Base-by-base conservation (phyloP, 148 eudicot species). In the Camellia japonica region DNA sequence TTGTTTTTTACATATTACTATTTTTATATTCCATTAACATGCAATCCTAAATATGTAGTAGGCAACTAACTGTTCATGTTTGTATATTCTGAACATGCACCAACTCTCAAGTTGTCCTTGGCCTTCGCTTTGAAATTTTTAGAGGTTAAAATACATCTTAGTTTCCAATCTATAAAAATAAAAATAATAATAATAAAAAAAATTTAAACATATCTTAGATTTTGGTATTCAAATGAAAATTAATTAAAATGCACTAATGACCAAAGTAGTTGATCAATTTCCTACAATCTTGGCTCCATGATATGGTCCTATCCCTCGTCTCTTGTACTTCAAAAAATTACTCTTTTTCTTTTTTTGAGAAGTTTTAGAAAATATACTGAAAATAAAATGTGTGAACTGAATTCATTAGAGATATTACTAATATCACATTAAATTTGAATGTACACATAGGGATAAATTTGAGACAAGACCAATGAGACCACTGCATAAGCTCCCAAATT, bases 201-300 rank as follows among this genome's bases (percentile, higher is more conserved):
- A 20, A 62, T 0, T 10, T 62, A 6, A 62, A 6, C 52, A 49
- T 5, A 49, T 49, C 52, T 49, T 49, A 49, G 52, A 30, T 49
- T 23, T 75, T 83, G 78, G 77, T 75, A 77, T 43, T 78, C 80
- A 72, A 56, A 73, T 41, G 1, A 7, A 43, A n/a, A 78, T 68
- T 18, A n/a, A 59, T 68, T 18, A n/a, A 59, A 55, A 16, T 43
- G 42, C 58, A 63, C 30, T 19, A 52, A 11, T 12, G 55, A 38
- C 70, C 7, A 16, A 70, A 47, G 73, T 70, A 30, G 73, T 70
- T 70, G 73, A 76, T 47, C 51, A 8, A 7, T 47, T 56, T 70
- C 20, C 68, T 18, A 70, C 14, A 5, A 3, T 14, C 73, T 70
- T 70, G 73, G 73, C 23, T 46, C 56, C 56, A 68, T 68, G 12